Conservation (phyloP, 495 filamentous ascomycete genomes). For the Hypoxylon fragiforme region DNA sequence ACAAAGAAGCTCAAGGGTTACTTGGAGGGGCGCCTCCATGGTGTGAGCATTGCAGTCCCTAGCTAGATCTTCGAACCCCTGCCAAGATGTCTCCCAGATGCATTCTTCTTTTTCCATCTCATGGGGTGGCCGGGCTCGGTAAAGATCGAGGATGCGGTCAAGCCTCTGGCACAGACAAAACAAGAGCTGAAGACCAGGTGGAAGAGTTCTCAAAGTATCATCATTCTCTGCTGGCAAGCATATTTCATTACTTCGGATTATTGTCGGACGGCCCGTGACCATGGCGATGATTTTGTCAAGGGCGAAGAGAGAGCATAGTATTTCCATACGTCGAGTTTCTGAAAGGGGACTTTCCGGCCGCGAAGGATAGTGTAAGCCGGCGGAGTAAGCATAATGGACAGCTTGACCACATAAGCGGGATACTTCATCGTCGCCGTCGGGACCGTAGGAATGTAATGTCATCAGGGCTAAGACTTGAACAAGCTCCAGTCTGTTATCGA, state of each 20-base stretch:
- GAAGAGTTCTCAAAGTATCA: slow-evolving; percentile 19
- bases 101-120: slow-evolving; percentile 38
- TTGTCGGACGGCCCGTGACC: slow-evolving; percentile 59
- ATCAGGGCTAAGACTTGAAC: slow-evolving; percentile 39
- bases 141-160: slow-evolving; percentile 61
- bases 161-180: slow-evolving; percentile 47
- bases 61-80: slow-evolving; percentile 60
- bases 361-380: slow-evolving; percentile 57
- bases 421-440: slow-evolving; percentile 34
- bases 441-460: slow-evolving; percentile 34
- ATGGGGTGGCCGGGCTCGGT: slow-evolving; percentile 46
- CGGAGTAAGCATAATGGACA: slow-evolving; percentile 58
- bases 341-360: slow-evolving; percentile 7
- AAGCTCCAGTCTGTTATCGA: slow-evolving; percentile 32
- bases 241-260: slow-evolving; percentile 57
- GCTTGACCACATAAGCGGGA: slow-evolving; percentile 20
- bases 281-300: slow-evolving; percentile 62
- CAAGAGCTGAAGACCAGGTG: slow-evolving; percentile 28
- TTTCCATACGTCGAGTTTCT: slow-evolving; percentile 27
- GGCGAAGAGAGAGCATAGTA: slow-evolving; percentile 65
- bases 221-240: slow-evolving; percentile 53
- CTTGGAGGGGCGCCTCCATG: slow-evolving; percentile 7
- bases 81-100: slow-evolving; percentile 57
- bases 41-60: slow-evolving; percentile 8
- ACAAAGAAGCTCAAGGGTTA: slow-evolving; percentile 14